Conservation (phyloP, 257 asterid genomes). For the Jacaranda mimosifolia region DNA sequence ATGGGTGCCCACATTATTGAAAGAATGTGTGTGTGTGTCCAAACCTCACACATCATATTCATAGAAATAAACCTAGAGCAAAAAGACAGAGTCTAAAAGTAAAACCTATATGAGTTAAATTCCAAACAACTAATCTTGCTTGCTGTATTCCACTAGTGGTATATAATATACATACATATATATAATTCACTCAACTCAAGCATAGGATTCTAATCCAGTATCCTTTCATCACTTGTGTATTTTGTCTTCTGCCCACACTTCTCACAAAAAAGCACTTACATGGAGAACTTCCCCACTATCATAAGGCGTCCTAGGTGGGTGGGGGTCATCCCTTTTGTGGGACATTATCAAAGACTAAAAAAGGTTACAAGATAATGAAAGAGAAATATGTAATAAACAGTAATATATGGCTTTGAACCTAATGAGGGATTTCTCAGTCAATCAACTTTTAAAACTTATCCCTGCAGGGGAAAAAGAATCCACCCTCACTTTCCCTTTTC, state of each 20-base stretch:
- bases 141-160: neutral
- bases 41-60: neutral
- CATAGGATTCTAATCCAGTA: slow-evolving; percentile 53
- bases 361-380: slow-evolving; percentile 34
- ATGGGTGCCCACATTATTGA: neutral
- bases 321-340: slow-evolving; percentile 47
- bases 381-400: neutral
- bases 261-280: slow-evolving; percentile 27
- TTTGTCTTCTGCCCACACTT: slow-evolving; percentile 53
- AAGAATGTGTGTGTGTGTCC: neutral
- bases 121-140: neutral
- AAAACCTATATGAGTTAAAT: neutral
- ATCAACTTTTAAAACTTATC: slow-evolving; percentile 16
- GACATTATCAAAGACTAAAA: slow-evolving; percentile 39
- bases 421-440: slow-evolving; percentile 4
- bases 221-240: slow-evolving; percentile 31
- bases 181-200: slow-evolving; percentile 14
- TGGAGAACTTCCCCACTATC: slow-evolving; percentile 58
- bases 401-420: neutral
- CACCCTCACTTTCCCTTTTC: neutral
- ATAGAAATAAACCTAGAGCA: neutral
- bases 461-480: neutral
- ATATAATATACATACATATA: neutral
- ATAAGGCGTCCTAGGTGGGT: slow-evolving; percentile 43
- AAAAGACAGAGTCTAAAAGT: neutral